Evolutionary conservation across 768 basidiomycete genomes (phyloP), one percentile per base, ranked within the genome.

Genomic region (Rhodotorula babjevae): DNA sequence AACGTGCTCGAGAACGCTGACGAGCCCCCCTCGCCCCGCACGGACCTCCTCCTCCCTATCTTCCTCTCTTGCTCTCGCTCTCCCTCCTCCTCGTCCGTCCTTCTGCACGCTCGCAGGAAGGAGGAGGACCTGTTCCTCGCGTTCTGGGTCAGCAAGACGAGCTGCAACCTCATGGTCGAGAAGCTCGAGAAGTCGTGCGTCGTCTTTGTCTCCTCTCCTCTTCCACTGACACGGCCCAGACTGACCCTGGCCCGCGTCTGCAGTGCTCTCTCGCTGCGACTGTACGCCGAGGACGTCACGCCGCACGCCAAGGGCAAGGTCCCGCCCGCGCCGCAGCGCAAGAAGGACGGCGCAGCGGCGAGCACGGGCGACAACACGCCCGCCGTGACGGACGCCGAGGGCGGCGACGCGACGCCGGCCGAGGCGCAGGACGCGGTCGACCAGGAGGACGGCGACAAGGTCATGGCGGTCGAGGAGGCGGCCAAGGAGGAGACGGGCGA

Each of bases 141-240:
- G 0, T 85, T 98, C 63, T 98, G 95, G 96, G 93, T 91, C 82
- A 93, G 92, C 4, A 89, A 89, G 69, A 87, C 88, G 21, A 95
- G 93, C 0, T 80, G 95, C 64, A 87, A 89, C 0, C 84, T 98
- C 69, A 93, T 98, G 92, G 87, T 96, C 65, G 93, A 98, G 82
- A 99, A 98, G 81, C 90, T 90, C 79, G 91, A 93, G 36, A 98
- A 98, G 82, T 92, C 90, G 94, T 92, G 57, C 19, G 83, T 80
- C 46, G 47, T n/a, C 18, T 27, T 25, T 21, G 25, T 29, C 9
- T 18, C n/a, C 44, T n/a, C 29, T 33, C 31, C n/a, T n/a, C n/a
- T n/a, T n/a, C n/a, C n/a, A n/a, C n/a, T n/a, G n/a, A n/a, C n/a
- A n/a, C 33, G 25, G 25, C 70, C 50, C 63, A 53, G 61, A 61